phyloP scores from a whole-genome alignment of 306 rosid genomes.

The Prunus salicina region DNA sequence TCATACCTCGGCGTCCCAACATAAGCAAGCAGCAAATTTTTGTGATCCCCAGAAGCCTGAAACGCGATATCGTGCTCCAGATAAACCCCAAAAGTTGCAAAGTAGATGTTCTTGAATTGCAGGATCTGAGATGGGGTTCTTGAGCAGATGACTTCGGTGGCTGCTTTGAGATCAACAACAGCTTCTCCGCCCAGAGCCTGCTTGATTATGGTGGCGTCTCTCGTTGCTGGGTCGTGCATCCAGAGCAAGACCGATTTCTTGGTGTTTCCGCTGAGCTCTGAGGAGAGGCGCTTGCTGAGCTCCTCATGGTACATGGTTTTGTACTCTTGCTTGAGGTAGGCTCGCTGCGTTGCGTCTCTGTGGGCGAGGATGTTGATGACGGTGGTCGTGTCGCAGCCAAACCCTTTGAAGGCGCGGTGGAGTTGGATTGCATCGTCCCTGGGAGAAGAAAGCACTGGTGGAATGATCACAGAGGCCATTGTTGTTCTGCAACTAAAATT shows the following conservation, averaged over 20 bases:
- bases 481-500: background rate
- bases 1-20: constrained; percentile 61
- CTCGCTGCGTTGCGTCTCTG: constrained; percentile 70
- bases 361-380: constrained; percentile 76
- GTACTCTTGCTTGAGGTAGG: constrained; percentile 73
- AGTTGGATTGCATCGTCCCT: constrained; percentile 75
- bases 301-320: constrained; percentile 54
- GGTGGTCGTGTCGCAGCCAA: constrained; percentile 68
- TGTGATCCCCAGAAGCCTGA: constrained; percentile 55
- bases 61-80: constrained; percentile 65
- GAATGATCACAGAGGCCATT: constrained; percentile 62
- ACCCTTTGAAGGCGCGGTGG: constrained; percentile 87
- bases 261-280: constrained; percentile 63
- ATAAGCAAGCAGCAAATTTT: constrained; percentile 55
- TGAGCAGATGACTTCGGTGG: constrained; percentile 83
- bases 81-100: constrained; percentile 39
- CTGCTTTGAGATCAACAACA: constrained; percentile 38
- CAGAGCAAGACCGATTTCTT: constrained; percentile 73
- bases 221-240: constrained; percentile 72
- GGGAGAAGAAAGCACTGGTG: constrained; percentile 62
- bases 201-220: constrained; percentile 60
- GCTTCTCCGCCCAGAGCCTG: constrained; percentile 28
- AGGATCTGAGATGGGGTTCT: constrained; percentile 70
- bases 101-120: constrained; percentile 64
- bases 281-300: constrained; percentile 55